These are phyloP conservation scores for Tubosaeta sp. DNA, from an alignment of 768 basidiomycete genomes.

Conservation along the genomic window DNA sequence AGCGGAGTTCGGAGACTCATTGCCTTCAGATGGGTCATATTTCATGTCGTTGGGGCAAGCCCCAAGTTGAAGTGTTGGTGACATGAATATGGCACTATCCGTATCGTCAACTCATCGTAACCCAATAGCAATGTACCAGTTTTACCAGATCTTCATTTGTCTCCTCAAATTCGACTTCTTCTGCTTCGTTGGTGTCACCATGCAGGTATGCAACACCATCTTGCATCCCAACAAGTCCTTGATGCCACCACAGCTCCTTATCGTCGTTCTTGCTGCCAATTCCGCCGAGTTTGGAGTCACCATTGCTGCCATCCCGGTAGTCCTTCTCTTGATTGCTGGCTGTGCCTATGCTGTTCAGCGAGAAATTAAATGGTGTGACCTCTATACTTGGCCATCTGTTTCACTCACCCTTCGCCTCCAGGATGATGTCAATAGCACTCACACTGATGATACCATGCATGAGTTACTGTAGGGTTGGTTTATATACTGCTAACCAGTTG, in stretches of 20 bases:
- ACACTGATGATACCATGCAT: conserved; percentile 73
- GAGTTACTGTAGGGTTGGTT: conserved; percentile 60
- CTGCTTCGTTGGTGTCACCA: conserved; percentile 80
- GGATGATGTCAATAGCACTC: conserved; percentile 72
- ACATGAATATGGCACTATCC: neutral
- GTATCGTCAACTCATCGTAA: conserved; percentile 1
- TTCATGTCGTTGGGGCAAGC: conserved; percentile 85
- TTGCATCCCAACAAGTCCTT: neutral
- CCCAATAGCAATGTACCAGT: conserved; percentile 76
- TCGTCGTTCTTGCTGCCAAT: conserved; percentile 60
- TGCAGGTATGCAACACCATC: conserved; percentile 52
- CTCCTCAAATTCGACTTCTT: conserved; percentile 90
- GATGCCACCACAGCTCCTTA: conserved; percentile 57
- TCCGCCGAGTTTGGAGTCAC: conserved; percentile 81
- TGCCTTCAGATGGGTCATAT: conserved; percentile 74
- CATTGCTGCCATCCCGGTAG: conserved; percentile 77
- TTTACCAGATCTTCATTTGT: conserved; percentile 83
- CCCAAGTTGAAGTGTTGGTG: conserved; percentile 75
- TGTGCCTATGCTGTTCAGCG: conserved; percentile 70
- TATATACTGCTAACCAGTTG: neutral
- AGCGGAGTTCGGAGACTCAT: neutral
- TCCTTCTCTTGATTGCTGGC: conserved; percentile 58
- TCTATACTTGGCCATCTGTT: neutral
- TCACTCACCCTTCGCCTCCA: neutral
- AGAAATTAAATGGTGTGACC: conserved; percentile 70